Base-by-base conservation (phyloP, 305 asterid genomes). In the Rubia peregrina region DNA sequence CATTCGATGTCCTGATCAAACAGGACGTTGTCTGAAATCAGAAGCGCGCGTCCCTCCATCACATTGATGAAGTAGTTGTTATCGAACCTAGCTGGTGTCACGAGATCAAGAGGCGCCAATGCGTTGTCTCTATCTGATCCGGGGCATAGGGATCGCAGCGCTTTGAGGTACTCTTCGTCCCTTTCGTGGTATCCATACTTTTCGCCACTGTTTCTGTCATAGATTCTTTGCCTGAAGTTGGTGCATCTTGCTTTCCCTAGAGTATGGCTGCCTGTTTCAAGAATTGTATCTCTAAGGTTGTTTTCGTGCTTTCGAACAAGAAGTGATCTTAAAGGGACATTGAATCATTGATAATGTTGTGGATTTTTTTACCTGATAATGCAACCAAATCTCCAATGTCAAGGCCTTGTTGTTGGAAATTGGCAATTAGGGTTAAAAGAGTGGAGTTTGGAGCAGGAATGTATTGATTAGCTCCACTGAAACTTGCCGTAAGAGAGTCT, bases 211-310 rank as follows among this genome's bases (percentile, higher is more conserved):
- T 60, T 60, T 4, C 71, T 64, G 13, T 76, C 79, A 21, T 79
- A 69, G 43, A 81, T 80, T 26, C 76, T 77, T 3, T 74, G 56
- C 4, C 81, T 64, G 16, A 81, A 81, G 8, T 77, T 76, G 41
- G 72, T n/a, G 55, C 85, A 79, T 42, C 85, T 66, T 0, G 85
- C 83, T 68, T 73, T 75, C 10, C 85, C 85, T 70, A 79, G 38
- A 3, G 85, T 76, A 9, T 82, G 85, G 67, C 79, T 71, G 16
- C 85, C 83, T 81, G 71, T 33, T 44, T 19, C 46, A 5, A 46
- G 1, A 55, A 53, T 33, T 33, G 38, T 11, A 46, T 3, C 33
- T 49, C n/a, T 22, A 12, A 12, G 5, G 16, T 60, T 61, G 14
- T 56, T 21, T 3, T 19, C 2, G 24, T 13, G 38, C 38, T 33